Evolutionary conservation across 1,139 yeast genomes (phyloP).

Genomic region (Lizanozyma gosingica): DNA sequence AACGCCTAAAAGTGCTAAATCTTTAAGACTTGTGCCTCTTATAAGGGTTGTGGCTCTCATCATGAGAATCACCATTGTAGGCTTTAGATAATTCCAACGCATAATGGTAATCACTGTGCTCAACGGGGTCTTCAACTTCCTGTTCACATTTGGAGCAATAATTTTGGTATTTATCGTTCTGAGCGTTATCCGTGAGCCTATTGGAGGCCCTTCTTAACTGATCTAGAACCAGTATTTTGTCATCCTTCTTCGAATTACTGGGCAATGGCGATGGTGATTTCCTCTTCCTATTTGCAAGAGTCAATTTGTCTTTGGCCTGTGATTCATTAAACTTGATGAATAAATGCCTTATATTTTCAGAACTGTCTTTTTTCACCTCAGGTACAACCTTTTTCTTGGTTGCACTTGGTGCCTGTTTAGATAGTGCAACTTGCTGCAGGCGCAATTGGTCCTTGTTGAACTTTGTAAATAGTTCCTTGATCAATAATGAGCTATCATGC

Average conservation of each 20-base stretch:
- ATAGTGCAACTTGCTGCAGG: background rate
- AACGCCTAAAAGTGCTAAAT: no score
- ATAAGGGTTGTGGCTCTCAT: no score
- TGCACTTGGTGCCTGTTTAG: background rate
- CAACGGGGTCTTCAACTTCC: slow-evolving; percentile 9
- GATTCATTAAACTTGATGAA: background rate
- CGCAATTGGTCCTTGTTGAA: background rate
- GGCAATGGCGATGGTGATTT: background rate
- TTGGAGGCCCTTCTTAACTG: background rate
- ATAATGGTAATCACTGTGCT: slow-evolving; percentile 22
- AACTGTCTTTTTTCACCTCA: background rate
- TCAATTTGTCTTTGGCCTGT: background rate
- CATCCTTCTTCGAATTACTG: background rate
- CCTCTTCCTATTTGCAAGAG: background rate
- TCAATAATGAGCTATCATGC: background rate
- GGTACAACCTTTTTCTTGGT: background rate
- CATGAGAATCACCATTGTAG: slow-evolving; percentile 12
- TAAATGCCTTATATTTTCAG: background rate
- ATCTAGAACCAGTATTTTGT: background rate
- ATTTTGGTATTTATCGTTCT: background rate
- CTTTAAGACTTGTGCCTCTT: no score
- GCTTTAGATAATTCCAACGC: slow-evolving; percentile 17
- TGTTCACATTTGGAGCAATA: slow-evolving; percentile 11
- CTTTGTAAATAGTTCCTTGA: background rate
- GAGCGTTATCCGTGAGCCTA: background rate